Percentiles rank a stretch among this genome's conserved stretches.
Evolutionary conservation across 768 basidiomycete species (phyloP).

Genomic region (Tulasnella sp.): DNA sequence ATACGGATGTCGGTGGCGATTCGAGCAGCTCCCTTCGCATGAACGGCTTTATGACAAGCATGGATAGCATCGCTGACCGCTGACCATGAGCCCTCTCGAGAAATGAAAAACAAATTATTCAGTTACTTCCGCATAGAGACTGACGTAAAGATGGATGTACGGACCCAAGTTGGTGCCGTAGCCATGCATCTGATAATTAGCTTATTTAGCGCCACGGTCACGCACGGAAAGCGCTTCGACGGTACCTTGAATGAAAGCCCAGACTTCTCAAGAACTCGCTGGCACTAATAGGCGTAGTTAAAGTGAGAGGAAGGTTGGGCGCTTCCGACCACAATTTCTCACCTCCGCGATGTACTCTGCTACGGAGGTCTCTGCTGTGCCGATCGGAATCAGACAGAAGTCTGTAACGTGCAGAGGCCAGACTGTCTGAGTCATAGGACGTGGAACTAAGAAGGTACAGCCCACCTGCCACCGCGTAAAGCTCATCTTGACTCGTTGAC

Average conservation of each 20-base stretch:
- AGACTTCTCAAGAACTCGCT: conserved; percentile 67
- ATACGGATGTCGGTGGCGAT: conserved; percentile 92
- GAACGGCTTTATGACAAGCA: conserved; percentile 81
- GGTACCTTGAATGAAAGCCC: conserved; percentile 73
- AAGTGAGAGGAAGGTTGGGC: neutral
- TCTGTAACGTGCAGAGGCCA: conserved; percentile 33
- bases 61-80: conserved; percentile 78
- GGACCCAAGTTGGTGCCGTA: conserved; percentile 90
- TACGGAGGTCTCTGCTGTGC: conserved; percentile 62
- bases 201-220: neutral
- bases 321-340: neutral
- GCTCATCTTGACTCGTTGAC: conserved; percentile 27
- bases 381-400: conserved; percentile 83
- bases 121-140: neutral
- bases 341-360: conserved; percentile 11
- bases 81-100: conserved; percentile 69
- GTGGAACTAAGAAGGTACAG: neutral
- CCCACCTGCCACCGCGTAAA: conserved; percentile 69
- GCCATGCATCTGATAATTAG: conserved; percentile 52
- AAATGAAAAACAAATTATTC: neutral
- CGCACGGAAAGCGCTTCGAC: neutral
- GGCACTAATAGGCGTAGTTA: conserved; percentile 38
- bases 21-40: conserved; percentile 58
- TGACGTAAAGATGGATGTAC: conserved; percentile 14
- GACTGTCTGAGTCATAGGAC: neutral